Percentiles rank a stretch among this genome's conserved stretches.
Evolutionary conservation across 1,139 yeast species (phyloP).

Genomic region (Blastobotrys buckinghamii): DNA sequence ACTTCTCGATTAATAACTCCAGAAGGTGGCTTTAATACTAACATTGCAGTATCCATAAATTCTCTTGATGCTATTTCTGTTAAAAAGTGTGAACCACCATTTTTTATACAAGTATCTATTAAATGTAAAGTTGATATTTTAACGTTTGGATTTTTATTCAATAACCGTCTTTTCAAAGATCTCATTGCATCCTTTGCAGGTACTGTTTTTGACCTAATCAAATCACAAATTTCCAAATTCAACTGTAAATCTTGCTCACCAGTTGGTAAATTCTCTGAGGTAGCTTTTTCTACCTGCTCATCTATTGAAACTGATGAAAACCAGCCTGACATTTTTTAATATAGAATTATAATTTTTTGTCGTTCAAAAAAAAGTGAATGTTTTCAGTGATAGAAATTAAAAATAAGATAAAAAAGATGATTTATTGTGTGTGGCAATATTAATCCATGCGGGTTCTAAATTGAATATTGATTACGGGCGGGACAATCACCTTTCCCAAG

Average conservation of each 20-base stretch:
- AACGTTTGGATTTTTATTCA: slow-evolving; percentile 65
- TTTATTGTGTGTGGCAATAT: too few relatives aligned
- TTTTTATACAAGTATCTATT: slow-evolving; percentile 82
- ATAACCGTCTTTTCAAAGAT: slow-evolving; percentile 65
- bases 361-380: background rate
- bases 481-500: too few relatives aligned
- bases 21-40: slow-evolving; percentile 31
- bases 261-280: slow-evolving; percentile 83
- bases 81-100: slow-evolving; percentile 84
- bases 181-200: slow-evolving; percentile 83
- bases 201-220: slow-evolving; percentile 78
- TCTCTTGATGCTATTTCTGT: slow-evolving; percentile 78
- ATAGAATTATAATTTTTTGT: background rate
- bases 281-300: slow-evolving; percentile 65
- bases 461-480: too few relatives aligned
- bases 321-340: slow-evolving; percentile 44
- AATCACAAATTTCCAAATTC: slow-evolving; percentile 83
- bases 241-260: slow-evolving; percentile 81
- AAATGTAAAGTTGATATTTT: slow-evolving; percentile 70
- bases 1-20: slow-evolving; percentile 47
- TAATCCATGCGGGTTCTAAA: too few relatives aligned
- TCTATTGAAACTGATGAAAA: slow-evolving; percentile 54
- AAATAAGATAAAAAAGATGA: too few relatives aligned
- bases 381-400: too few relatives aligned
- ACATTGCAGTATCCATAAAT: slow-evolving; percentile 59